Conservation (phyloP, 2,329 filamentous ascomycete genomes). For the Exutisphaerella laricina region DNA sequence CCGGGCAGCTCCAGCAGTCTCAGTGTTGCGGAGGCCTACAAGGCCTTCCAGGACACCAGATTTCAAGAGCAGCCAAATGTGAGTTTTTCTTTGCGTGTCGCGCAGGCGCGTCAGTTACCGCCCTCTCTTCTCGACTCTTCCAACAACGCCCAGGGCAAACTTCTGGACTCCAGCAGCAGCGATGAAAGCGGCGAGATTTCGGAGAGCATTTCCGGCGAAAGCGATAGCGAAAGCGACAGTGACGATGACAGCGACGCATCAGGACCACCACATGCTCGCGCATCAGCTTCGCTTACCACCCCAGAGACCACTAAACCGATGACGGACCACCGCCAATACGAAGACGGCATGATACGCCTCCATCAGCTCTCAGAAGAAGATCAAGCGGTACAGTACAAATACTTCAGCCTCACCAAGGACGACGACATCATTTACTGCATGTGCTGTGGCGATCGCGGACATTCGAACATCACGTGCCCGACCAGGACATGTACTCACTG, state of each 20-base stretch:
- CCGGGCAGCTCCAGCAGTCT: neutral
- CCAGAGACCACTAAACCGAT: neutral
- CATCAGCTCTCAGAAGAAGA: slow-evolving; percentile 13
- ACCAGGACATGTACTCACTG: slow-evolving; percentile 9
- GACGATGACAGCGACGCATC: slow-evolving; percentile 5
- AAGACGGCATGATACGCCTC: slow-evolving; percentile 7
- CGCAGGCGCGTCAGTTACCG: neutral
- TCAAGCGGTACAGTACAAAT: slow-evolving; percentile 16
- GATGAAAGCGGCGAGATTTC: slow-evolving; percentile 1
- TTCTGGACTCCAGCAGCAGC: neutral
- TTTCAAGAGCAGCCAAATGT: slow-evolving; percentile 1
- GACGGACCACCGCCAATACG: neutral
- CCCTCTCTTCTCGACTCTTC: neutral
- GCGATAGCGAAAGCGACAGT: slow-evolving; percentile 1
- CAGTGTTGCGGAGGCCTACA: neutral
- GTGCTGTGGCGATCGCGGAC: slow-evolving; percentile 11
- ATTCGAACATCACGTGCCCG: slow-evolving; percentile 3
- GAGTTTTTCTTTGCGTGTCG: slow-evolving; percentile 4
- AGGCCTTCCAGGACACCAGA: neutral
- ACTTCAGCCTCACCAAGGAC: slow-evolving; percentile 12
- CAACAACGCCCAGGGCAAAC: slow-evolving; percentile 2
- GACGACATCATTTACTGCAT: slow-evolving; percentile 16
- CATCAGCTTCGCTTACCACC: neutral
- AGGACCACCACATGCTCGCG: neutral
- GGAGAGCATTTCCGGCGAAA: neutral